These are phyloP conservation scores for Eutrema heterophyllum DNA, from an alignment of 345 rosid species.

Conservation along the genomic window DNA sequence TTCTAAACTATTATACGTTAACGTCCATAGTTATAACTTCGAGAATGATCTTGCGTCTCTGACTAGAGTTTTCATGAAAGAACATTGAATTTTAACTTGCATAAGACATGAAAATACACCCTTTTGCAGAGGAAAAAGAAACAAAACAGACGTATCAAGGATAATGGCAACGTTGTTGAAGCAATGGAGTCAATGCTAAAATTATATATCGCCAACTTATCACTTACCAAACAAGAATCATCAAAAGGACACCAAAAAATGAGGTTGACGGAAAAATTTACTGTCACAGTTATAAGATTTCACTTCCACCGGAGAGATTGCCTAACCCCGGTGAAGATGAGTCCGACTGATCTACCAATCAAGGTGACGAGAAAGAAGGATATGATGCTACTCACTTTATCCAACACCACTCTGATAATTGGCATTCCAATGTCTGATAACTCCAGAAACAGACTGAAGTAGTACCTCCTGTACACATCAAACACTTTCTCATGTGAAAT, in stretches of 20 bases:
- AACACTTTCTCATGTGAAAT: not conserved
- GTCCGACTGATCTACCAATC: constrained; percentile 86
- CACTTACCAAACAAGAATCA: constrained; percentile 19
- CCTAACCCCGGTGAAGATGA: constrained; percentile 86
- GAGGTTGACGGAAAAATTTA: not conserved
- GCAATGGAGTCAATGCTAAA: constrained; percentile 14
- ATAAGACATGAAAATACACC: not conserved
- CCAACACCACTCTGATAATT: constrained; percentile 53
- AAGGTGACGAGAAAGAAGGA: constrained; percentile 82
- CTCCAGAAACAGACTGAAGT: constrained; percentile 82
- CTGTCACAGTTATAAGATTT: constrained; percentile 22
- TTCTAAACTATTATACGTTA: not conserved
- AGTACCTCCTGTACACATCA: constrained; percentile 65
- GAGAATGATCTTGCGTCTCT: not conserved
- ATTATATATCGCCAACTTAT: constrained; percentile 3
- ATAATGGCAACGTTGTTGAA: not conserved
- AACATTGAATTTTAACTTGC: not conserved
- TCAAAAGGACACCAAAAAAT: constrained; percentile 18
- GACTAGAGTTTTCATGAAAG: not conserved
- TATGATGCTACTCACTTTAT: constrained; percentile 68
- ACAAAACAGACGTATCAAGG: not conserved
- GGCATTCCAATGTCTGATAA: constrained; percentile 80
- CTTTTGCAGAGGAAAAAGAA: not conserved
- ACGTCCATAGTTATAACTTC: not conserved
- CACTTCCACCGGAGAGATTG: constrained; percentile 89